Base-by-base conservation (phyloP, 805 yeast species). In the Middelhovenomyces tepae region DNA sequence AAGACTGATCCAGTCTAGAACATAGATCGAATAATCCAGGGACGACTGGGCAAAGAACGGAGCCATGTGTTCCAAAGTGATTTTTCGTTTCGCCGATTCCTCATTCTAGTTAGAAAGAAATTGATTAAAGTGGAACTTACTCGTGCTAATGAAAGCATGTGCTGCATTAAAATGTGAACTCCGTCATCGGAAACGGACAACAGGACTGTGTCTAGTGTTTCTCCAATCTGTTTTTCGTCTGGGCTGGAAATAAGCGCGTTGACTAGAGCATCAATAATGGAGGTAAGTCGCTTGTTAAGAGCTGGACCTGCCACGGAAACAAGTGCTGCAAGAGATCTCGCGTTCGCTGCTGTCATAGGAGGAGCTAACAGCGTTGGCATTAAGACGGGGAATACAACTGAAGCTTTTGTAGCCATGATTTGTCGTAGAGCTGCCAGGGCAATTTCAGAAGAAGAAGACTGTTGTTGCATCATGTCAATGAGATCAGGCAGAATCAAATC, bases 241-340 rank as follows among this genome's bases (percentile, higher is more conserved):
- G 55, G 37, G 2, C 50, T 37, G 4, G 62, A 61, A 18, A 78
- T 49, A 16, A 70, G 55, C 13, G 84, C 73, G 37, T 71, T 72
- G 15, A 87, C 75, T 32, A 91, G 63, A 0, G 87, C 67, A 47
- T 78, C 79, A 37, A 89, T 73, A 39, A 91, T 82, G 4, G 73
- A 59, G 0, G 85, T 67, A 39, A 89, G 65, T 43, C 89, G 73
- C 46, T 68, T 73, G 65, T 77, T 76, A 43, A 86, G 61, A 0
- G 94, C 83, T 22, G 73, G 57, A 16, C 95, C 96, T 16, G 95
- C 95, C 31, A 84, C 95, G 33, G 82, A 76, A 1, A 94, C 93
- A 54, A 87, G 68, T 0, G 93, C 75, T 16, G 91, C 84, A 38
- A 87, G 64, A 3, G 95, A 94, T 35, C 71, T 68, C n/a, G 95